Evolutionary conservation across 176 grass and related monocot species (phyloP), one percentile per base, ranked within the genome.

Genomic region (Eleusine coracana): DNA sequence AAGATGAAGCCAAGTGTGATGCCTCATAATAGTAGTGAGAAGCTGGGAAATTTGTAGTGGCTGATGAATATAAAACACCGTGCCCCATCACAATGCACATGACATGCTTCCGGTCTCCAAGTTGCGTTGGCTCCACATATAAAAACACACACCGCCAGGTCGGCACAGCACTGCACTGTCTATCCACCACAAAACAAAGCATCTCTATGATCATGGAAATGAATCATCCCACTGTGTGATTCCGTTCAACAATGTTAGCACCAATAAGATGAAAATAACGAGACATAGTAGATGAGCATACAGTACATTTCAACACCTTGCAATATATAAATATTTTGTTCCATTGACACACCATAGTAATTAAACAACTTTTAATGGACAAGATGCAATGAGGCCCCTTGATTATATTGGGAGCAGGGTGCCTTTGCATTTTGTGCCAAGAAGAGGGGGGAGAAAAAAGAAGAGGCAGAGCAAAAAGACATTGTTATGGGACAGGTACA

Each of bases 31-130:
- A 86, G 31, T 44, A 62, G 75, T 79, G 68, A 59, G 81, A 68
- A 60, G 40, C 75, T 48, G 66, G 21, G 31, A 69, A 52, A 51
- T 39, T 69, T 69, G 78, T 36, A 9, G 70, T 80, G 76, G 72
- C 79, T 78, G 63, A 74, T 38, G 72, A 17, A 75, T 86, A 88
- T 75, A 79, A 72, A 84, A 92, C 83, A 68, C 62, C 79, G 81
- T 34, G 14, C 38, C 79, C 73, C 80, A 84, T 88, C 81, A 83
- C 80, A 46, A 46, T 80, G 92, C 90, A 94, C 92, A 97, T 97
- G 90, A 76, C 49, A 76, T 94, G 94, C 80, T 79, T 68, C 92
- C 85, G 64, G 68, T 75, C 77, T 85, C 79, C 74, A 82, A 68
- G 34, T 88, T 97, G 66, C 63, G 34, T 88, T 97, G 66, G 59